Base-by-base conservation (phyloP, 1,284 basidiomycete genomes). In the Pseudozyma sp. region DNA sequence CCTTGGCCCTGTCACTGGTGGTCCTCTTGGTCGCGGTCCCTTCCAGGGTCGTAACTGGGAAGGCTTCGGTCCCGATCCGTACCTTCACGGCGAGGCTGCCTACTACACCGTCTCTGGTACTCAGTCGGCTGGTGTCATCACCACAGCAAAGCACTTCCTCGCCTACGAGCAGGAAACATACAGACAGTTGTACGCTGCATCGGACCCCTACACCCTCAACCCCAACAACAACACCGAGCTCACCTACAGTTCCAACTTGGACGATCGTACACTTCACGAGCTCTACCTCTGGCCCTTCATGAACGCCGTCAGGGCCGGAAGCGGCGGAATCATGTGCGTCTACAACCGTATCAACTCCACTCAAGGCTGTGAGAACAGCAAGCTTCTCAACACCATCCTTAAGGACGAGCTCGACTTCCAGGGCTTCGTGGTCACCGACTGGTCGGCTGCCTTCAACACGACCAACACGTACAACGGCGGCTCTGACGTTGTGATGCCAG, bases 201-300 rank as follows among this genome's bases (percentile, higher is more conserved):
- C 59, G 52, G 70, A 73, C 34, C 60, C 70, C 11, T 73, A 58
- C 44, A 63, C 59, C 39, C 76, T 77, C 50, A 77, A 76, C 57
- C 60, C 62, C 12, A 64, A 62, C 44, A 65, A 70, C 52, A 66
- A 70, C 38, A 82, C 83, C 56, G 48, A 71, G 14, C 77, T 75
- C 19, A 77, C 83, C 54, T 92, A 89, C 59, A 62, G 59, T n/a
- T 4, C 62, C 48, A 71, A 71, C 59, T 35, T 59, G 11, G 75
- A 77, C 49, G 70, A 70, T 52, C 59, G 63, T 16, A 73, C 75
- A 6, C 21, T 70, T 25, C 70, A 70, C 43, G 70, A 77, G 52
- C 58, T 77, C 39, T 77, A 77, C 61, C 62, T 74, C 49, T 68
- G 66, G 60, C 72, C 72, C 6, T 75, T 75, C 58, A 65, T 68